Base-by-base conservation (phyloP, 352 stramenopile species). In the Phytophthora tentaculata region DNA sequence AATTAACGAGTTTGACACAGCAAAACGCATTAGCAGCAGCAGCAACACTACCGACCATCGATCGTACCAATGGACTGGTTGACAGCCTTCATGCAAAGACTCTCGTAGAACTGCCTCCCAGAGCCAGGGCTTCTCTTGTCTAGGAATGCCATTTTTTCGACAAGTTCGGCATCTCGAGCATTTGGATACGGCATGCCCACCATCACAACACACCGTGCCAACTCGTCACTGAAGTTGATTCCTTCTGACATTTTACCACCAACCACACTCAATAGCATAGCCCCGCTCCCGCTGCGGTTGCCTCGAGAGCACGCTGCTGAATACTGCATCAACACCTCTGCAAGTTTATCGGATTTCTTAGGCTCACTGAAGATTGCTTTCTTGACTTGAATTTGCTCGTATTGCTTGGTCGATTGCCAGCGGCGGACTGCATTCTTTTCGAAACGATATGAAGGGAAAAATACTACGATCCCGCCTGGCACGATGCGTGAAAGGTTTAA, bases 221-320 rank as follows among this genome's bases (percentile, higher is more conserved):
- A 87, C 8, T 99, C 97, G 70, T 99, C 95, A 61, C 88, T 98
- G 76, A 99, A 99, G 71, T 99, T 99, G 79, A 99, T 99, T 24
- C 98, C 98, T 87, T 99, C 98, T 3, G 94, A 99, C 85, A 99
- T 98, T 80, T 99, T 99, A 0, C 97, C 98, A 13, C 97, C 97
- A 24, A 99, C 96, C 0, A 99, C 97, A 63, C 94, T 99, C 17
- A 99, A 86, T 2, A 99, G 71, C 45, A 98, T 71, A 0, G 91
- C 95, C 8, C 91, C 92, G 45, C 65, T 37, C 22, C 39, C 47
- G 29, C 67, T 50, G 1, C 79, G 83, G 32, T 59, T 62, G 28
- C 43, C 48, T 29, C 51, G 44, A 24, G 57, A 75, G 56, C 88
- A 94, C 5, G 81, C 79, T 13, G 75, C 69, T 17, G 94, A 96